Evolutionary conservation across 1,284 basidiomycete genomes (phyloP).

Genomic region (Malassezia obtusa): DNA sequence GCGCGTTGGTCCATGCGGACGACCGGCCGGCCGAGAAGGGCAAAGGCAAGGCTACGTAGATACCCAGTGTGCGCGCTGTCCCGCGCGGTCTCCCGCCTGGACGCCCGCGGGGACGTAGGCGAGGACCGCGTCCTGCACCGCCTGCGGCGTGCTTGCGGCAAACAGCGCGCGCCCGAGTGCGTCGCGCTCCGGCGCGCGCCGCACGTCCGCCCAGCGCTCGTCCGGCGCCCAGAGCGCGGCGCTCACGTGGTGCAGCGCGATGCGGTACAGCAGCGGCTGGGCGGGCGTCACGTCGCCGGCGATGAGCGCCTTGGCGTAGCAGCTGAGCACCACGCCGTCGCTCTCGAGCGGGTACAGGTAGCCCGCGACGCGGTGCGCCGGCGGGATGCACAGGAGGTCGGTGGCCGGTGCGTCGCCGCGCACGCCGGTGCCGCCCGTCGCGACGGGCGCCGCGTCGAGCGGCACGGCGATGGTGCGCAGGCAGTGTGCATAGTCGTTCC

Average conservation of each 20-base stretch:
- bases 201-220: background rate
- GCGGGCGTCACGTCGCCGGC: slow-evolving; percentile 41
- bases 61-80: background rate
- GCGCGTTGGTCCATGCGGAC: slow-evolving; percentile 20
- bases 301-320: slow-evolving; percentile 50
- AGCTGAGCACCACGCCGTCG: slow-evolving; percentile 59
- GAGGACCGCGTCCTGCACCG: slow-evolving; percentile 1
- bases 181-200: background rate
- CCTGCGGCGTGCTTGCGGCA: background rate
- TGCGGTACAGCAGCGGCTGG: slow-evolving; percentile 56
- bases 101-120: background rate
- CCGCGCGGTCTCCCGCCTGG: background rate
- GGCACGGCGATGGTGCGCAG: slow-evolving; percentile 29
- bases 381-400: background rate
- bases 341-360: slow-evolving; percentile 65
- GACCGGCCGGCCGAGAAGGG: background rate
- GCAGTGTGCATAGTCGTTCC: slow-evolving; percentile 64
- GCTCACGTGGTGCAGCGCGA: slow-evolving; percentile 69
- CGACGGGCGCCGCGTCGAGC: slow-evolving; percentile 30
- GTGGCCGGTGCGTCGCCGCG: slow-evolving; percentile 34
- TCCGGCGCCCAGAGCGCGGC: slow-evolving; percentile 5
- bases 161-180: background rate
- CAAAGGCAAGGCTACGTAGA: background rate
- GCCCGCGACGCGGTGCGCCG: slow-evolving; percentile 44
- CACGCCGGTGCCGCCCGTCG: slow-evolving; percentile 51